Conservation (phyloP, 2,329 filamentous ascomycete genomes). For the Xylaria arbuscula region DNA sequence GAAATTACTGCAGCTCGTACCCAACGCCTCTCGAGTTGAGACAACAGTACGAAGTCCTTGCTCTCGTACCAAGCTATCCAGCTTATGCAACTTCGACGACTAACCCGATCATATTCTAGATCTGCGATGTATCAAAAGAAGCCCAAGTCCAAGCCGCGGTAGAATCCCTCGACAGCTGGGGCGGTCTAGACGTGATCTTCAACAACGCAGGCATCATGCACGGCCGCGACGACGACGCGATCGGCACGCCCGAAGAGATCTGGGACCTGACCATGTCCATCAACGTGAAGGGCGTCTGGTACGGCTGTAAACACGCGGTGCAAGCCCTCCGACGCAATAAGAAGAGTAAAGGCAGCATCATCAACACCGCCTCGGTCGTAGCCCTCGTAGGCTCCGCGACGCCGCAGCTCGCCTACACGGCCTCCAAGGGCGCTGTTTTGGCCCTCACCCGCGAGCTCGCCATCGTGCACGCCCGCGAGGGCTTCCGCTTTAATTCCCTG, state of each 20-base stretch:
- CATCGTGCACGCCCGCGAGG: conserved; percentile 89
- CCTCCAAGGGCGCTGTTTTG: conserved; percentile 91
- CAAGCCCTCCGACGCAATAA: conserved; percentile 80
- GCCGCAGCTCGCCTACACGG: conserved; percentile 91
- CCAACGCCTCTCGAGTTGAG: conserved; percentile 69
- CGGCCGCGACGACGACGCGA: conserved; percentile 79
- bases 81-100: background rate
- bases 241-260: conserved; percentile 87
- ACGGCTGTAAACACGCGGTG: conserved; percentile 90
- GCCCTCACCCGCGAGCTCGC: conserved; percentile 91
- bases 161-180: conserved; percentile 81
- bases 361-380: conserved; percentile 93
- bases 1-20: conserved; percentile 80
- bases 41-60: conserved; percentile 59
- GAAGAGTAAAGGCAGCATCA: conserved; percentile 83
- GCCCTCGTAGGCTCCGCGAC: conserved; percentile 88
- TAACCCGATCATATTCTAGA: conserved; percentile 48
- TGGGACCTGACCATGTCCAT: conserved; percentile 95
- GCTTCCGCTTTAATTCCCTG: conserved; percentile 88
- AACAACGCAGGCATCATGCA: conserved; percentile 99
- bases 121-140: conserved; percentile 89
- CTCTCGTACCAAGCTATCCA: background rate
- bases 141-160: conserved; percentile 79
- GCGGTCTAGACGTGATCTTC: conserved; percentile 91
- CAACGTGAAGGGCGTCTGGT: conserved; percentile 99